Evolutionary conservation across 106 monocot species (phyloP).

Genomic region (Dendrobium officinale): DNA sequence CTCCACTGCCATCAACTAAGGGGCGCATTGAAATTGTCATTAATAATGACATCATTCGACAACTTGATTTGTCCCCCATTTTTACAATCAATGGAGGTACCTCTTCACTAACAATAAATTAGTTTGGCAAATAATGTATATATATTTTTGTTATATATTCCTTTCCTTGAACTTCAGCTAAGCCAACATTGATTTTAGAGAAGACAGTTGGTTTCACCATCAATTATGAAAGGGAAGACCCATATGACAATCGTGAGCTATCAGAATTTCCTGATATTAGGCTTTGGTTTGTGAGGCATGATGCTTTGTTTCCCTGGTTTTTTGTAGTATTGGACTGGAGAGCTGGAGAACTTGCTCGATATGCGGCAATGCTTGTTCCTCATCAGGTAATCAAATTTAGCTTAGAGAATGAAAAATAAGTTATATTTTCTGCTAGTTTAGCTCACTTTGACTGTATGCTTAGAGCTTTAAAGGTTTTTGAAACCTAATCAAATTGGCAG

Average conservation of each 20-base stretch:
- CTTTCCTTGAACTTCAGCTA: too few species aligned
- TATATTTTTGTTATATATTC: too few species aligned
- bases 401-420: too few species aligned
- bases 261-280: conserved; percentile 81
- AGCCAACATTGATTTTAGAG: conserved; percentile 43
- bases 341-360: conserved; percentile 91
- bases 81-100: conserved; percentile 25
- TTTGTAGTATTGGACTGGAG: conserved; percentile 89
- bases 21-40: conserved; percentile 65
- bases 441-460: too few species aligned
- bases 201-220: conserved; percentile 86
- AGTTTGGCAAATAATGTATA: too few species aligned
- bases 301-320: conserved; percentile 54
- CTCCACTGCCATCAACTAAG: conserved; percentile 69
- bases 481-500: too few species aligned
- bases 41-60: conserved; percentile 35
- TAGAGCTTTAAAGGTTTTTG: too few species aligned
- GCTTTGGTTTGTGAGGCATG: conserved; percentile 63
- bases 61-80: conserved; percentile 65
- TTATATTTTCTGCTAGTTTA: too few species aligned
- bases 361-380: conserved; percentile 88
- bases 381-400: conserved; percentile 54
- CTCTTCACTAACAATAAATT: too few species aligned
- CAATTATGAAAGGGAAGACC: conserved; percentile 78
- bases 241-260: conserved; percentile 61